These are phyloP conservation scores for Cladosporium sp. DNA, from an alignment of 2,329 filamentous ascomycete species.

Conservation along the genomic window DNA sequence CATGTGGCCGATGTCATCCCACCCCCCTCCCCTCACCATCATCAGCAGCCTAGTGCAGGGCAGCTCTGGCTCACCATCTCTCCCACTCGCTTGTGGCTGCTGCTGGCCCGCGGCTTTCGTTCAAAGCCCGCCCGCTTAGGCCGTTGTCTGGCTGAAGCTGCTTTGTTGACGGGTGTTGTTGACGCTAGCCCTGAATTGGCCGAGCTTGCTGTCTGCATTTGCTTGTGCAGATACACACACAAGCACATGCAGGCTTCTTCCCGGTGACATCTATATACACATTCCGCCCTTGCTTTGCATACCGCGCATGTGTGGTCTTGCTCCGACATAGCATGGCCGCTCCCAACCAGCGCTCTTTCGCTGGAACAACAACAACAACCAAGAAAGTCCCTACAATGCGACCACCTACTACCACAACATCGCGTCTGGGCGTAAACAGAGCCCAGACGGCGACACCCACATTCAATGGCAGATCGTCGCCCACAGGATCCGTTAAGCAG, in stretches of 20 bases:
- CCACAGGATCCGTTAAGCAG: slow-evolving; percentile 62
- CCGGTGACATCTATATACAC: background rate
- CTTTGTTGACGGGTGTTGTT: background rate
- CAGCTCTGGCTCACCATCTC: too few relatives aligned
- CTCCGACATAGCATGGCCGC: slow-evolving; percentile 9
- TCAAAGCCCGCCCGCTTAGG: background rate
- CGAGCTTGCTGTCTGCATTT: too few relatives aligned
- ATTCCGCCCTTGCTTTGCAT: background rate
- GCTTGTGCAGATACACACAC: slow-evolving; percentile 2
- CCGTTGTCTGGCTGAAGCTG: background rate
- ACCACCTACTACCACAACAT: slow-evolving; percentile 41
- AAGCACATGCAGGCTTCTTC: background rate
- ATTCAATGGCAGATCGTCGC: slow-evolving; percentile 57
- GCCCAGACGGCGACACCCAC: slow-evolving; percentile 48
- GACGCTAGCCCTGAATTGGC: background rate
- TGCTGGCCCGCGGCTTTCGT: background rate
- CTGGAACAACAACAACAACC: slow-evolving; percentile 13
- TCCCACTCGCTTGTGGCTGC: background rate
- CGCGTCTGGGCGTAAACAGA: slow-evolving; percentile 34
- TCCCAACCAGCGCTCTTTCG: slow-evolving; percentile 8
- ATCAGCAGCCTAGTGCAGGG: too few relatives aligned
- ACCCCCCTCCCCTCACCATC: background rate
- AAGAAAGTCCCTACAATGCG: slow-evolving; percentile 42
- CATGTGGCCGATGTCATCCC: background rate
- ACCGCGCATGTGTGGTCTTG: background rate